Evolutionary conservation across 345 rosid species (phyloP).

Genomic region (Lumnitzera racemosa): DNA sequence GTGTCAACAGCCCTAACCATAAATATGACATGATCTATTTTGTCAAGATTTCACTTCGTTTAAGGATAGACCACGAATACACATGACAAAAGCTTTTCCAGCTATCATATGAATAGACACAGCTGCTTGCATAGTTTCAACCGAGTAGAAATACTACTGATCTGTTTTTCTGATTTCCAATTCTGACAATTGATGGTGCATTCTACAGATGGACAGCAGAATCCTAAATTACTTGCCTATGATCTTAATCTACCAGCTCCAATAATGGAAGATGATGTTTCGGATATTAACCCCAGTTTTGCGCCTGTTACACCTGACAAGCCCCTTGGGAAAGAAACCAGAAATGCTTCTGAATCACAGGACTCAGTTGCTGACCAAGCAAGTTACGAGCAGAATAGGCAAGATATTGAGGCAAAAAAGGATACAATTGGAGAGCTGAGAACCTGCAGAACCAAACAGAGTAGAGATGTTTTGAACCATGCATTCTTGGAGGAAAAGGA

Average conservation of each 20-base stretch:
- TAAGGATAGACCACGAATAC: too few species aligned
- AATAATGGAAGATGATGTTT: slow-evolving; percentile 13
- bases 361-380: slow-evolving; percentile 10
- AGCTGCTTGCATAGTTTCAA: too few species aligned
- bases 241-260: slow-evolving; percentile 26
- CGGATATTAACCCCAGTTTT: slow-evolving; percentile 13
- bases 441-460: slow-evolving; percentile 12
- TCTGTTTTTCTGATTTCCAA: neutral
- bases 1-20: too few species aligned
- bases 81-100: too few species aligned
- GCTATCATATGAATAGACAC: too few species aligned
- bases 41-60: too few species aligned
- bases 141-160: neutral
- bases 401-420: too few species aligned
- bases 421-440: slow-evolving; percentile 8
- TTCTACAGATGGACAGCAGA: slow-evolving; percentile 20
- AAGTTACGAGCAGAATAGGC: slow-evolving; percentile 10
- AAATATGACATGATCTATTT: too few species aligned
- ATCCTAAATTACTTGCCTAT: slow-evolving; percentile 10
- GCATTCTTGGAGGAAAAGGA: slow-evolving; percentile 18
- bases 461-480: slow-evolving; percentile 12
- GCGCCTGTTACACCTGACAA: slow-evolving; percentile 57
- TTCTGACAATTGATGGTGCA: neutral
- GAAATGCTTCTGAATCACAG: slow-evolving; percentile 11
- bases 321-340: slow-evolving; percentile 13